Base-by-base conservation (phyloP, 768 basidiomycete species). In the Leccinum uliginosum region DNA sequence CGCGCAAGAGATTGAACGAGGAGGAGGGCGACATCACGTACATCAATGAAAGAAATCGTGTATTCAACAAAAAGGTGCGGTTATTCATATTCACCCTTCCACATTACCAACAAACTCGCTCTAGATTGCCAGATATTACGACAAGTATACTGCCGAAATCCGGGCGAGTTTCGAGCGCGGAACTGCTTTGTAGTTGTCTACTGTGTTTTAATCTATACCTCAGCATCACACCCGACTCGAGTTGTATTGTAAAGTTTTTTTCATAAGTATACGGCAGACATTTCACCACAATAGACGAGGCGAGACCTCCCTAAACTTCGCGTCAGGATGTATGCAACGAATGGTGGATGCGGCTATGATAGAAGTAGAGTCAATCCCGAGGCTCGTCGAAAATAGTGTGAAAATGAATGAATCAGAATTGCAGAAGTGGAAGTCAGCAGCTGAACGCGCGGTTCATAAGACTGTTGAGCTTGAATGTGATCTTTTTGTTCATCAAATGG, bases 111-210 rank as follows among this genome's bases (percentile, higher is more conserved):
- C 11, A 19, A 19, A 59, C 35, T 47, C 19, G 53, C 43, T 52
- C 15, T 63, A 93, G 91, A 93, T 95, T 76, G 89, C 90, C 5
- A 83, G 94, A 59, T 97, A 93, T 73, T 96, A 93, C 78, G 91
- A 96, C 82, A 94, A 96, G 67, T 97, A 98, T 68, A 99, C 97
- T 1, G 75, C 91, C 44, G 95, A 98, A 71, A 98, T 98, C 61
- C 86, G 94, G 50, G 93, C 92, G 23, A 98, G 93, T 73, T 98
- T 98, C 80, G 96, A 99, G 71, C 87, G 96, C 62, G 96, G 96
- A 52, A 96, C 95, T 8, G 94, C 95, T 29, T 74, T 98, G 46
- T 96, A 74, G 73, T 49, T 3, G 23, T 35, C 24, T 54, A 43
- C 19, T 19, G 12, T 6, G 1, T 34, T n/a, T 32, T 34, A 10